Percentiles rank a stretch among this genome's conserved stretches.
Conservation (phyloP, 2,329 filamentous ascomycete species). For the Fusarium piperis region DNA sequence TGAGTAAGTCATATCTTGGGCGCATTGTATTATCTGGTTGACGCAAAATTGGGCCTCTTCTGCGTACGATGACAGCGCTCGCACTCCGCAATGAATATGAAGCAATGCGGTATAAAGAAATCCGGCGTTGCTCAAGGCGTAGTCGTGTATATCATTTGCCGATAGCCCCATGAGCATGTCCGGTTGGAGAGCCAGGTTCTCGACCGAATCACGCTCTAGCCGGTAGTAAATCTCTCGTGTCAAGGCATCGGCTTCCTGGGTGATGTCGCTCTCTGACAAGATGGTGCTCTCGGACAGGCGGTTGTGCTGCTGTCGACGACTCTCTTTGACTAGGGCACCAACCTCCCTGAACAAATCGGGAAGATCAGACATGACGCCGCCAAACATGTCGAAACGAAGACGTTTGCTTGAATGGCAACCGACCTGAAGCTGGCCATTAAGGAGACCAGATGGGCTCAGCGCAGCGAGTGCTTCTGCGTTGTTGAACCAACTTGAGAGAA, state of each 20-base stretch:
- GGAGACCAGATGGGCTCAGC: constrained; percentile 12
- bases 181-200: neutral
- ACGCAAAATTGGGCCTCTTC: constrained; percentile 8
- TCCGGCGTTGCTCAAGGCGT: constrained; percentile 20
- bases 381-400: constrained; percentile 18
- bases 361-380: constrained; percentile 26
- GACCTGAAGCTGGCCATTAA: neutral
- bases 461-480: constrained; percentile 28
- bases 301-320: neutral
- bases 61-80: neutral
- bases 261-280: neutral
- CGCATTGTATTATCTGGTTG: constrained; percentile 10
- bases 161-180: constrained; percentile 1
- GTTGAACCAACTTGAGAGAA: constrained; percentile 29
- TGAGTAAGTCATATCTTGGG: constrained; percentile 3
- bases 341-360: constrained; percentile 20
- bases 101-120: constrained; percentile 28
- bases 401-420: neutral
- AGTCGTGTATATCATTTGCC: constrained; percentile 15
- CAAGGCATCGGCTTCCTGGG: neutral
- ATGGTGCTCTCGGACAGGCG: neutral
- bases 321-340: constrained; percentile 2
- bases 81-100: constrained; percentile 14
- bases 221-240: neutral
- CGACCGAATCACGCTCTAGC: neutral